Percentiles rank a stretch among this genome's conserved stretches.
Evolutionary conservation across 176 grass and related monocot species (phyloP).

Genomic region (Dactylis glomerata): DNA sequence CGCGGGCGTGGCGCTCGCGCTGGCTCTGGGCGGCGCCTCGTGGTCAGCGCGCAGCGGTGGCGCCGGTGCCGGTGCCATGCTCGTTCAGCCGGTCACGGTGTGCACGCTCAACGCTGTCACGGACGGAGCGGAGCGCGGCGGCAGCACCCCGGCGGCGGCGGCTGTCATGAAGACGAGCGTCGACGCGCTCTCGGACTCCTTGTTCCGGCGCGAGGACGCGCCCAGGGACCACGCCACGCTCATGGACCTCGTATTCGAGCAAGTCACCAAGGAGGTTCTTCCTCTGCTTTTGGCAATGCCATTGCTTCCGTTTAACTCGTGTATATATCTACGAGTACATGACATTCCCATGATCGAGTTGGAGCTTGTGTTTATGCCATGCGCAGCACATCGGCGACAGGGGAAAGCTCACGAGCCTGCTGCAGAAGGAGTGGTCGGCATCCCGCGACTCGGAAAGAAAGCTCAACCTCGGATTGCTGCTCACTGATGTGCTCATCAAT

Average conservation of each 20-base stretch:
- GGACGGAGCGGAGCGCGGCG: neutral
- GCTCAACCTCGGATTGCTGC: constrained; percentile 41
- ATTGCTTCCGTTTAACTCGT: neutral
- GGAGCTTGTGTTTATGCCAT: neutral
- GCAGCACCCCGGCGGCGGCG: neutral
- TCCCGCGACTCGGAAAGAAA: constrained; percentile 10
- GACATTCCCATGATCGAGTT: neutral
- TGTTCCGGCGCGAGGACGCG: constrained; percentile 47
- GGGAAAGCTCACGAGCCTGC: constrained; percentile 31
- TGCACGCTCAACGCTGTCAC: constrained; percentile 24
- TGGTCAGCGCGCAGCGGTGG: constrained; percentile 39
- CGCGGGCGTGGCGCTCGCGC: constrained; percentile 35
- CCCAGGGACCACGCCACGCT: constrained; percentile 40
- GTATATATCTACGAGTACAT: neutral
- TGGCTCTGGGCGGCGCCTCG: constrained; percentile 28
- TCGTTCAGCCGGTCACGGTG: neutral
- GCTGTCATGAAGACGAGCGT: constrained; percentile 23
- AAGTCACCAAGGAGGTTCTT: constrained; percentile 55
- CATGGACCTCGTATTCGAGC: constrained; percentile 63
- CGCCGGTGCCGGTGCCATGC: neutral
- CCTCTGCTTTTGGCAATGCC: neutral
- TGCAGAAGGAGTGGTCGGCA: constrained; percentile 41
- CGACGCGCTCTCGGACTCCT: constrained; percentile 52
- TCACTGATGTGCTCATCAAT: constrained; percentile 56
- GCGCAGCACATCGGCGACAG: constrained; percentile 21